These are phyloP conservation scores for Pogostemon cablin DNA, from an alignment of 257 asterid genomes.

Conservation along the genomic window DNA sequence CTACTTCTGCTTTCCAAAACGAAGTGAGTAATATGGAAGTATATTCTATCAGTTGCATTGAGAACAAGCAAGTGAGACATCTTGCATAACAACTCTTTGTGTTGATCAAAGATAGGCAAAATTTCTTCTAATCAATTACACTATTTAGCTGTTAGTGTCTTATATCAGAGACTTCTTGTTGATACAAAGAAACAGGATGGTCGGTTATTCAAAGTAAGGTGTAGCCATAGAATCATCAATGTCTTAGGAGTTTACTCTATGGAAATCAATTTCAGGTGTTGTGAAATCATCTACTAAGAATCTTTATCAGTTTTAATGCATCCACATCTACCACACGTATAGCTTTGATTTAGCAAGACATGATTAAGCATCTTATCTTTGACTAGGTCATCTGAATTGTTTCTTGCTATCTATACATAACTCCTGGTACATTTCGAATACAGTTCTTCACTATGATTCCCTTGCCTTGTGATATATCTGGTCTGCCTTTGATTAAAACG, in stretches of 20 bases:
- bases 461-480: conserved; percentile 57
- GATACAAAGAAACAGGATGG: neutral
- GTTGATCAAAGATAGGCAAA: too few species aligned
- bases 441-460: conserved; percentile 72
- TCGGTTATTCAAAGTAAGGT: neutral
- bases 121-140: too few species aligned
- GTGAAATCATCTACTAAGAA: too few species aligned
- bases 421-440: conserved; percentile 1
- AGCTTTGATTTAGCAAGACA: too few species aligned
- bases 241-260: too few species aligned
- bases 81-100: neutral
- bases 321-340: too few species aligned
- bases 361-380: too few species aligned
- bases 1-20: conserved; percentile 57
- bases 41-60: neutral
- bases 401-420: neutral
- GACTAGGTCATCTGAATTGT: neutral
- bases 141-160: neutral
- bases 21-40: conserved; percentile 45
- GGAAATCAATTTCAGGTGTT: too few species aligned
- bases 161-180: neutral
- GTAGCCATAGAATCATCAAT: neutral
- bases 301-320: too few species aligned
- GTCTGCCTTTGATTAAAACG: conserved; percentile 43
- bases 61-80: neutral